These are phyloP conservation scores for Talaromyces sp. DNA, from an alignment of 2,329 filamentous ascomycete species.

Conservation along the genomic window DNA sequence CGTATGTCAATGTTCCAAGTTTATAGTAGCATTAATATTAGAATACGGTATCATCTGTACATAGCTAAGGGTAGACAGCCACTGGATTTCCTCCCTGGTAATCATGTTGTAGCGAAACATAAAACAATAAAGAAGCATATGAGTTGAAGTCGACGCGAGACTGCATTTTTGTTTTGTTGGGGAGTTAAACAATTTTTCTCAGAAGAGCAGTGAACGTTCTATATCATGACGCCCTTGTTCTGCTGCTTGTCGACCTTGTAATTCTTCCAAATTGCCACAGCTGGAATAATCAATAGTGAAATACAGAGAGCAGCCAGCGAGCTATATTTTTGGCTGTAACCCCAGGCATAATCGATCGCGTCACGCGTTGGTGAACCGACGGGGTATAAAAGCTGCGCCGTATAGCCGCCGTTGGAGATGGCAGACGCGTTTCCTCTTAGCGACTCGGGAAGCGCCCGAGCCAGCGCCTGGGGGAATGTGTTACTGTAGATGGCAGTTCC, in stretches of 20 bases:
- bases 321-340: conserved; percentile 30
- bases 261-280: conserved; percentile 34
- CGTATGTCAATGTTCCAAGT: background rate
- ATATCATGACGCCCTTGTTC: conserved; percentile 30
- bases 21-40: background rate
- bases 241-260: conserved; percentile 33
- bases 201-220: background rate
- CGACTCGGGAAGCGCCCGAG: conserved; percentile 37
- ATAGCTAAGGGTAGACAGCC: background rate
- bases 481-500: conserved; percentile 50
- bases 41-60: background rate
- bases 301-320: conserved; percentile 30
- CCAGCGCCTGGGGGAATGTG: conserved; percentile 46
- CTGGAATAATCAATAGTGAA: conserved; percentile 26
- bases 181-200: background rate
- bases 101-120: background rate
- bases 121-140: background rate
- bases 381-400: conserved; percentile 23
- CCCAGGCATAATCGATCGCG: conserved; percentile 34
- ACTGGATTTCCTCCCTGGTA: background rate
- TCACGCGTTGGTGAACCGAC: conserved; percentile 23
- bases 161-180: background rate
- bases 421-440: conserved; percentile 13
- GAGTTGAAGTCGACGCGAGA: background rate
- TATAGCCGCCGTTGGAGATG: conserved; percentile 24